Evolutionary conservation across 805 yeast genomes (phyloP).

Genomic region (Debaryomyces castellii): DNA sequence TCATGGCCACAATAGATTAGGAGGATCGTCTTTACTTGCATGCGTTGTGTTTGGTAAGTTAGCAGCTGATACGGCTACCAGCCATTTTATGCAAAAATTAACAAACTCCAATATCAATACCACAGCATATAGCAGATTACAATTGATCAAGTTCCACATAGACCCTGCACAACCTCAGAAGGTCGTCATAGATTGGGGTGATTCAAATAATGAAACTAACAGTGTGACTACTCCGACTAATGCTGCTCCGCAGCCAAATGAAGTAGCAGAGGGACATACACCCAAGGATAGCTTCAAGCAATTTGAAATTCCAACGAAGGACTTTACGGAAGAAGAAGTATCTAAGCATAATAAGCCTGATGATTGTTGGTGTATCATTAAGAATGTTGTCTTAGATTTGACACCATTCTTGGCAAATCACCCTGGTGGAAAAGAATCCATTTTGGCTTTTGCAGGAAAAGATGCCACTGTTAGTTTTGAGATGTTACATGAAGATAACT

Average conservation of each 20-base stretch:
- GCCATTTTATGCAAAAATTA: conserved; percentile 28
- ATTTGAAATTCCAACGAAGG: conserved; percentile 47
- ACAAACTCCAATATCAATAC: conserved; percentile 6
- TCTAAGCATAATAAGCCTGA: conserved; percentile 43
- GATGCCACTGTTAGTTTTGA: conserved; percentile 51
- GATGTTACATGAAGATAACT: conserved; percentile 58
- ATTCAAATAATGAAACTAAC: neutral
- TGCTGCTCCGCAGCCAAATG: neutral
- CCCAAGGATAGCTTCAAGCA: conserved; percentile 7
- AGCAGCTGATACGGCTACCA: conserved; percentile 42
- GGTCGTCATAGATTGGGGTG: conserved; percentile 34
- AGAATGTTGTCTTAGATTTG: conserved; percentile 48
- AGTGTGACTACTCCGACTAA: conserved; percentile 3
- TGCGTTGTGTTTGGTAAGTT: conserved; percentile 46
- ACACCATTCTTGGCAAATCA: conserved; percentile 45
- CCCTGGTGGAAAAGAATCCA: conserved; percentile 65
- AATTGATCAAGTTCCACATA: conserved; percentile 44
- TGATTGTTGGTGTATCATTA: conserved; percentile 57
- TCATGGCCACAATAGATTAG: conserved; percentile 45
- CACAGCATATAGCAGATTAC: conserved; percentile 29
- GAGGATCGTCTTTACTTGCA: conserved; percentile 44
- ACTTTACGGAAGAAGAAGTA: conserved; percentile 47
- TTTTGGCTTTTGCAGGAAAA: conserved; percentile 45
- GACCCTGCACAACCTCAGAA: conserved; percentile 36
- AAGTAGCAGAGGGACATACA: conserved; percentile 2